Base-by-base conservation (phyloP, 352 stramenopile species). In the Pythium sukuiense region DNA sequence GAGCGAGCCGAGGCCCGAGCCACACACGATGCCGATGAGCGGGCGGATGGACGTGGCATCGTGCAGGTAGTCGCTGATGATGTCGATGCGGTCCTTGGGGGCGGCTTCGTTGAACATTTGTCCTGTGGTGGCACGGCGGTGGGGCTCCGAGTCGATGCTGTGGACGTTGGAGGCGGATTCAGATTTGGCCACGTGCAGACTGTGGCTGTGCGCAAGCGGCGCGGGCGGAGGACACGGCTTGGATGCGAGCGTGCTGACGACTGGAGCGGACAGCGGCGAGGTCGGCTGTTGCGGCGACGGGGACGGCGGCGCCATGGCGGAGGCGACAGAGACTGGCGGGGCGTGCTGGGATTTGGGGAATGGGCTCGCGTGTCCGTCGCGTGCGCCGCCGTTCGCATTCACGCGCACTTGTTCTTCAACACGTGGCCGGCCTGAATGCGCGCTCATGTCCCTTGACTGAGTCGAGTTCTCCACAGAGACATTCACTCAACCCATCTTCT, bases 1-100 rank as follows among this genome's bases (percentile, higher is more conserved):
- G 16, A 99, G 84, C 9, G 82, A 86, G 20, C 92, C 94, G 45
- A 99, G 89, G 1, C 97, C 96, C 12, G 92, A 98, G 56, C 97
- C 97, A 72, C 95, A 99, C 45, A 99, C 91, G 68, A 99, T 67
- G 52, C 87, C 85, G 37, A 95, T 81, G 30, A 90, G 69, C 53
- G 87, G 87, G 2, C 78, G 77, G 35, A 73, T 74, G 30, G 68
- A 74, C 54, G 86, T 84, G 35, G 55, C 72, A 18, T 80, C 74
- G 24, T 82, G 72, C 37, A 95, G 70, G 63, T 89, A 95, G 24
- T 86, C 81, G 63, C 73, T 76, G 70, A 95, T 95, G 63, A 90
- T 63, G 70, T 92, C 86, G 57, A 95, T 89, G 54, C 85, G 84
- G 55, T 95, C 86, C 59, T 77, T 84, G 9, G 83, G 81, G 1